A percentile compares a stretch with the other conserved stretches of the same genome.
These are phyloP conservation scores for Coemansia sp. DNA, from an alignment of 192 early-diverging fungal genomes.

Conservation along the genomic window DNA sequence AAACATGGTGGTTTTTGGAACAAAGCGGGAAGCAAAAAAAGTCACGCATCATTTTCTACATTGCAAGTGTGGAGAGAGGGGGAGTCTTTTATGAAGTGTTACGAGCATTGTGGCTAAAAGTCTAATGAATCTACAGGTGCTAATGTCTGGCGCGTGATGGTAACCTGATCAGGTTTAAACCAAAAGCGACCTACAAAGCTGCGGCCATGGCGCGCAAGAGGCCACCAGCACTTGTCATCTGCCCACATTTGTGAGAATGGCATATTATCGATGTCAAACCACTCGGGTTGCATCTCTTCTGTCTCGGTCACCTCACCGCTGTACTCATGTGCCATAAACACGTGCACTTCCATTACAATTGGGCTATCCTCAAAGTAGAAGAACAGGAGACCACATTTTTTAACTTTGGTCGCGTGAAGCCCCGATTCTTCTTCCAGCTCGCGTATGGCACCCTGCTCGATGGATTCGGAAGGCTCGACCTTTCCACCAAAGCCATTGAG, in stretches of 20 bases:
- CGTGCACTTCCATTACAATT: constrained; percentile 65
- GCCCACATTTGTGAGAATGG: constrained; percentile 74
- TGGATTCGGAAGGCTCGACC: constrained; percentile 65
- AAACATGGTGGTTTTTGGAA: not conserved
- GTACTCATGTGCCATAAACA: constrained; percentile 55
- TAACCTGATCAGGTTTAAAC: constrained; percentile 47
- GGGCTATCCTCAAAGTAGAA: constrained; percentile 68
- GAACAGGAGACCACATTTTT: constrained; percentile 58
- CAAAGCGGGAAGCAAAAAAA: constrained; percentile 4
- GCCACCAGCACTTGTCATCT: constrained; percentile 69
- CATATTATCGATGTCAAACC: constrained; percentile 59
- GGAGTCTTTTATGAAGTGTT: not conserved
- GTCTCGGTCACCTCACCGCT: constrained; percentile 59
- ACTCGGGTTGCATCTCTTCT: constrained; percentile 76
- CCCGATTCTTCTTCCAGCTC: constrained; percentile 66
- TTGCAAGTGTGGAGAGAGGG: not conserved
- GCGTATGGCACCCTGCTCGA: constrained; percentile 61
- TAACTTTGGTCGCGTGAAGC: constrained; percentile 40
- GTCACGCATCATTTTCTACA: not conserved
- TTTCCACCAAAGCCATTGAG: constrained; percentile 83
- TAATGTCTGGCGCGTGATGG: constrained; percentile 29
- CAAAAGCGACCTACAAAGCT: constrained; percentile 56
- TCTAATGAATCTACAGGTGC: constrained; percentile 14
- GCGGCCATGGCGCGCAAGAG: constrained; percentile 47
- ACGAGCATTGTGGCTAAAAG: constrained; percentile 2